Conservation (phyloP, 2,329 filamentous ascomycete genomes). For the Pyrenophora graminea region DNA sequence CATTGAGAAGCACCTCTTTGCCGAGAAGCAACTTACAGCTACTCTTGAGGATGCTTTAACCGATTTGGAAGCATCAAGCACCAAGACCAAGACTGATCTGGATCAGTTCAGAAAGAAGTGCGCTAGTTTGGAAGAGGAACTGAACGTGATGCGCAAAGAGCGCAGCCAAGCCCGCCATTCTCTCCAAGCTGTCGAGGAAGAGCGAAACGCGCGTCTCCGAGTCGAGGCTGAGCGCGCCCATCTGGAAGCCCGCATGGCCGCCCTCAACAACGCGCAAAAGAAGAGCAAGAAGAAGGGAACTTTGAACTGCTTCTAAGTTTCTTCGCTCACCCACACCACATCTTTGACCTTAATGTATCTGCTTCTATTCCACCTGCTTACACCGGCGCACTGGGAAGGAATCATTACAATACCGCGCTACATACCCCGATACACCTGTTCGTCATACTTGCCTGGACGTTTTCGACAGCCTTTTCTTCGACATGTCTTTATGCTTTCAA, state of each 20-base stretch:
- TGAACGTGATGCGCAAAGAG: constrained; percentile 66
- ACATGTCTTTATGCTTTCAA: constrained; percentile 32
- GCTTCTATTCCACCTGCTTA: constrained; percentile 27
- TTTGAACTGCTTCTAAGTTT: constrained; percentile 88
- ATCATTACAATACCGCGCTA: constrained; percentile 30
- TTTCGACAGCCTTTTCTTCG: constrained; percentile 16
- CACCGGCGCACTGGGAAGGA: constrained; percentile 28
- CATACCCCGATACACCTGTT: constrained; percentile 30
- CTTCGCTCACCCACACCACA: constrained; percentile 9
- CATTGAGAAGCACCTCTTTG: constrained; percentile 94
- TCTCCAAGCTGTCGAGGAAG: constrained; percentile 92
- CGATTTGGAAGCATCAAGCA: constrained; percentile 88
- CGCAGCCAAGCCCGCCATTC: constrained; percentile 63
- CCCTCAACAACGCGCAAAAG: constrained; percentile 81
- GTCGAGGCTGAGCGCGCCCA: constrained; percentile 87
- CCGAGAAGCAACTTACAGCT: constrained; percentile 93
- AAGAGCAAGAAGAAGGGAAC: constrained; percentile 95
- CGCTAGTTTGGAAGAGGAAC: constrained; percentile 71
- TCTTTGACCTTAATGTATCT: constrained; percentile 22
- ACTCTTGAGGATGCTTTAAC: constrained; percentile 95
- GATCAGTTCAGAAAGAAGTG: constrained; percentile 91
- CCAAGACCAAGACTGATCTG: constrained; percentile 87
- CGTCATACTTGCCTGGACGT: constrained; percentile 2
- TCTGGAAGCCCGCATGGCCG: constrained; percentile 80
- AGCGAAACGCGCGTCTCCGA: constrained; percentile 87